Percentiles rank a stretch among this genome's conserved stretches.
phyloP scores from a whole-genome alignment of 139 green algal genomes.

The Chlamydomonas applanata region DNA sequence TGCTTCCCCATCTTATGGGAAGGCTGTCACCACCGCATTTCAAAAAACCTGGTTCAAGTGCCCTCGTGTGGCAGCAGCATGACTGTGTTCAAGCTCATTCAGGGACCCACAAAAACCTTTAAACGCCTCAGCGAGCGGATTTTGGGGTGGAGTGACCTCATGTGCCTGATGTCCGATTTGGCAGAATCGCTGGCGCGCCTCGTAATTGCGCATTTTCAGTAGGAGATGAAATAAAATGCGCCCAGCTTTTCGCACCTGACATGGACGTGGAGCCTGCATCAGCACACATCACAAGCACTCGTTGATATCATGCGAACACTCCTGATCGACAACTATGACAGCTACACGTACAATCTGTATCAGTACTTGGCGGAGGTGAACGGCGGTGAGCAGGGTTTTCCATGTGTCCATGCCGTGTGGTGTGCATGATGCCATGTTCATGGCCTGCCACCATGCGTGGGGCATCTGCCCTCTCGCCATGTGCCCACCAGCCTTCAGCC shows the following conservation, averaged over 20 bases:
- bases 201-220: background rate
- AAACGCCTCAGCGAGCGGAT: no score
- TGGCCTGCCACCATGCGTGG: background rate
- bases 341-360: constrained; percentile 97
- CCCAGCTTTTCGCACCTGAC: no score
- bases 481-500: background rate
- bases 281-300: background rate
- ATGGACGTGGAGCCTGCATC: no score
- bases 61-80: no score
- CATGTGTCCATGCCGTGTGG: background rate
- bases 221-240: background rate
- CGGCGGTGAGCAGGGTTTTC: constrained; percentile 68
- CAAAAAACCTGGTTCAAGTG: no score
- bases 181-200: background rate
- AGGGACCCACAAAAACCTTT: no score
- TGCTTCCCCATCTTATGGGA: no score
- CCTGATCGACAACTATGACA: constrained; percentile 98
- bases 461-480: background rate
- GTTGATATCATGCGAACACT: constrained; percentile 40
- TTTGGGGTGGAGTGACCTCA: no score
- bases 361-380: constrained; percentile 83
- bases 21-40: no score
- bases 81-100: no score
- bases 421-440: no score
- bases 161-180: no score